Percentiles rank a stretch among this genome's conserved stretches.
Evolutionary conservation across 805 yeast genomes (phyloP).

Genomic region (Jamesozyma piceae): DNA sequence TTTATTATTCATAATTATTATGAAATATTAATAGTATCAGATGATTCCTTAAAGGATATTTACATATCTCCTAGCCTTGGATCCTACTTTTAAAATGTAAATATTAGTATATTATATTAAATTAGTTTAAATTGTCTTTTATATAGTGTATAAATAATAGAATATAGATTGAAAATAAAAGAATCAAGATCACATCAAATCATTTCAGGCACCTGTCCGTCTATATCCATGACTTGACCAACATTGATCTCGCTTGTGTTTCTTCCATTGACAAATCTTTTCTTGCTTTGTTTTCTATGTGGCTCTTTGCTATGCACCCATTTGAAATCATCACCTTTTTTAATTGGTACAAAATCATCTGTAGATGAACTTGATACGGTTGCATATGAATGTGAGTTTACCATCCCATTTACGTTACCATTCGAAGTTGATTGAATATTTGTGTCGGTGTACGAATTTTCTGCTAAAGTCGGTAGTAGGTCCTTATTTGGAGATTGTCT

Average conservation of each 20-base stretch:
- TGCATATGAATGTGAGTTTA: conserved; percentile 4
- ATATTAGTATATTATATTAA: background rate
- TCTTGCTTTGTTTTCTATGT: conserved; percentile 26
- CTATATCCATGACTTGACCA: conserved; percentile 25
- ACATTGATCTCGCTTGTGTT: conserved; percentile 30
- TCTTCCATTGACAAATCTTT: conserved; percentile 31
- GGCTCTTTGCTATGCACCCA: conserved; percentile 26
- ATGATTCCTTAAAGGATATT: background rate
- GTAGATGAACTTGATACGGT: conserved; percentile 20
- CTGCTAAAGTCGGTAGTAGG: conserved; percentile 10
- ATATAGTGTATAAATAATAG: background rate
- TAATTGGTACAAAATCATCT: conserved; percentile 29
- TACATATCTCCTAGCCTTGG: background rate
- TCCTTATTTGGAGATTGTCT: background rate
- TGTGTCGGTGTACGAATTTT: background rate
- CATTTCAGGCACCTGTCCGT: conserved; percentile 27
- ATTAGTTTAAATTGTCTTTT: background rate
- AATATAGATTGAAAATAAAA: background rate
- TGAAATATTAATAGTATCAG: conserved; percentile 12
- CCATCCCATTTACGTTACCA: background rate
- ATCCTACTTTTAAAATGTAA: background rate
- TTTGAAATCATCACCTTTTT: conserved; percentile 23
- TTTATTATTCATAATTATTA: conserved; percentile 34
- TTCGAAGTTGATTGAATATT: background rate
- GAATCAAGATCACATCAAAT: conserved; percentile 5